Base-by-base conservation (phyloP, 352 stramenopile genomes). In the Phytophthora agathidicida region DNA sequence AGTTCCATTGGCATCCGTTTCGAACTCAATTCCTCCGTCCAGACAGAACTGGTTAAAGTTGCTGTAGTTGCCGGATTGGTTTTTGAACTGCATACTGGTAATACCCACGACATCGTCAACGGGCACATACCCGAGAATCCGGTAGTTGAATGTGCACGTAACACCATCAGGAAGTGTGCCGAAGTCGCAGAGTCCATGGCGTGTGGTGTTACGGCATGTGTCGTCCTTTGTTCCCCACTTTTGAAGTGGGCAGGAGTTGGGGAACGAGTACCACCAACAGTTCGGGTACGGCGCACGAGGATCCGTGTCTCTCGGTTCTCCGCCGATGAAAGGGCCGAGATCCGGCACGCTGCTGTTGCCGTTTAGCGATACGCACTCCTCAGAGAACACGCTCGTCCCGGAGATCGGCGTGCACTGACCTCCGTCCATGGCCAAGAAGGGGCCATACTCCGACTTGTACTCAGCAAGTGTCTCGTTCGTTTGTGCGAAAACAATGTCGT, bases 101-200 rank as follows among this genome's bases (percentile, higher is more conserved):
- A 92, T 92, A 33, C 82, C 82, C 4, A 92, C 82, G 27, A 92
- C 53, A 38, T 89, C 82, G 38, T 92, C 84, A 42, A 94, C 75
- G 5, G 68, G 52, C 2, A 94, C 60, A 46, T 79, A 89, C 13
- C 82, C 82, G 24, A 92, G 68, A 22, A 75, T 70, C 11, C 73
- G 67, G 60, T 85, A 89, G 35, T 71, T 76, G 65, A 77, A 92
- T 5, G 78, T 78, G 63, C 83, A 92, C 31, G 48, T 76, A n/a
- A 65, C 43, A n/a, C 83, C 83, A 38, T 92, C 78, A 0, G 80
- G 80, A 3, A 67, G 50, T 11, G 37, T 60, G 24, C 59, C 59
- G 5, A 68, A 50, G 5, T 71, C 49, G 32, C 77, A 88, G 4
- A 86, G 62, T 2, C 77, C 75, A 22, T 69, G 62, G 5, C 49